These are phyloP conservation scores for Hyaloscypha finlandica DNA, from an alignment of 495 filamentous ascomycete species.

Conservation along the genomic window DNA sequence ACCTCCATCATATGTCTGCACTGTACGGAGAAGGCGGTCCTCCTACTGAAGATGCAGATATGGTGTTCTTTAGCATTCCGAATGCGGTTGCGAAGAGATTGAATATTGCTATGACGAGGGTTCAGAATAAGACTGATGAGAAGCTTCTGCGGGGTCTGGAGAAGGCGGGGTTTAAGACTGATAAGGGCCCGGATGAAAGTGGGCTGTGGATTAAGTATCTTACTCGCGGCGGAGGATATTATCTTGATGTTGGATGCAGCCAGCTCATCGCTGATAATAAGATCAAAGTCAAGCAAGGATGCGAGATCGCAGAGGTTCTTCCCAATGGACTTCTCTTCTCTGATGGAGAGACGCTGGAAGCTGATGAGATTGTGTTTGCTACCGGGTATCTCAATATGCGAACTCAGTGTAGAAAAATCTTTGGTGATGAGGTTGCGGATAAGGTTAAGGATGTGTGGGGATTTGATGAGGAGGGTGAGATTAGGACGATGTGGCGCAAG, in stretches of 20 bases:
- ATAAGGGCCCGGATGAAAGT: constrained; percentile 62
- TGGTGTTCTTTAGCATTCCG: constrained; percentile 53
- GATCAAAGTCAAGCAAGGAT: constrained; percentile 73
- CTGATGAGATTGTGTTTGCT: constrained; percentile 81
- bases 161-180: constrained; percentile 62
- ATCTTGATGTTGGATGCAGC: constrained; percentile 78
- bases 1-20: constrained; percentile 34
- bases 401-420: constrained; percentile 58
- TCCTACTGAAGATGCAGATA: constrained; percentile 63
- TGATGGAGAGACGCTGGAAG: constrained; percentile 67
- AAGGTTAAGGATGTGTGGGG: constrained; percentile 74
- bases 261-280: constrained; percentile 75
- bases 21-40: constrained; percentile 66
- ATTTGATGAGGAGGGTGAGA: constrained; percentile 75
- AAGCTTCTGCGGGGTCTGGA: constrained; percentile 51
- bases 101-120: constrained; percentile 46
- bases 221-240: constrained; percentile 76
- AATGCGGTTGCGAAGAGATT: constrained; percentile 52
- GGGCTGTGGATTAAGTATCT: constrained; percentile 77
- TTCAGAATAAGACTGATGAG: constrained; percentile 51
- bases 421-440: constrained; percentile 71
- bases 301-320: constrained; percentile 62
- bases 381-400: constrained; percentile 86
- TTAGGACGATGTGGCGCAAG: constrained; percentile 65
- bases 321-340: constrained; percentile 57